Evolutionary conservation across 148 eudicot genomes (phyloP).

Genomic region (Drosera capensis): DNA sequence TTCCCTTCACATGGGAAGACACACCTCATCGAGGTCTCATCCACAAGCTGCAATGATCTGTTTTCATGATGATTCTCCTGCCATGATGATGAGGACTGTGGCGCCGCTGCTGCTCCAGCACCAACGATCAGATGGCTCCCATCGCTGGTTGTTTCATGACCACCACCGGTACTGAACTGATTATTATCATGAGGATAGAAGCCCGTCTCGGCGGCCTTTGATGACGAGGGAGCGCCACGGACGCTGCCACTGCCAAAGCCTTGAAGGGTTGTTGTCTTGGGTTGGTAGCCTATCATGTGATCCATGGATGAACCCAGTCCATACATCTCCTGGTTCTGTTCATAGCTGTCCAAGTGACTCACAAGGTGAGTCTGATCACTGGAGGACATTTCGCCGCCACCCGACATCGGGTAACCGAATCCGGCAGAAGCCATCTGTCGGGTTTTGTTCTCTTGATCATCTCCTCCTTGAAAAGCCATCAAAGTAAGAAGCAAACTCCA

Average conservation of each 20-base stretch:
- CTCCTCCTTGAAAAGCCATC: too few relatives aligned
- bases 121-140: not conserved
- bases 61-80: not conserved
- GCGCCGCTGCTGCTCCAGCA: not conserved
- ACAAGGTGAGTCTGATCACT: conserved; percentile 19
- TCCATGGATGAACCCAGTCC: conserved; percentile 37
- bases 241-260: conserved; percentile 13
- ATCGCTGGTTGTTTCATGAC: not conserved
- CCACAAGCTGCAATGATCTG: conserved; percentile 11
- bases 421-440: too few relatives aligned
- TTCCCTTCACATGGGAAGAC: conserved; percentile 72
- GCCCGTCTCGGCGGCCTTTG: not conserved
- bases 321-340: conserved; percentile 43
- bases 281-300: conserved; percentile 51
- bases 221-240: not conserved
- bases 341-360: conserved; percentile 18
- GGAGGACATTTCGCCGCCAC: too few relatives aligned
- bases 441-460: too few relatives aligned
- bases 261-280: conserved; percentile 10
- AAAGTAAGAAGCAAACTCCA: too few relatives aligned
- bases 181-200: not conserved
- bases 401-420: too few relatives aligned
- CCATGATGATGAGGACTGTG: too few relatives aligned
- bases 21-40: conserved; percentile 30
- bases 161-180: not conserved